phyloP scores from a whole-genome alignment of 2,329 filamentous ascomycete genomes.

The Alternaria consortialis region DNA sequence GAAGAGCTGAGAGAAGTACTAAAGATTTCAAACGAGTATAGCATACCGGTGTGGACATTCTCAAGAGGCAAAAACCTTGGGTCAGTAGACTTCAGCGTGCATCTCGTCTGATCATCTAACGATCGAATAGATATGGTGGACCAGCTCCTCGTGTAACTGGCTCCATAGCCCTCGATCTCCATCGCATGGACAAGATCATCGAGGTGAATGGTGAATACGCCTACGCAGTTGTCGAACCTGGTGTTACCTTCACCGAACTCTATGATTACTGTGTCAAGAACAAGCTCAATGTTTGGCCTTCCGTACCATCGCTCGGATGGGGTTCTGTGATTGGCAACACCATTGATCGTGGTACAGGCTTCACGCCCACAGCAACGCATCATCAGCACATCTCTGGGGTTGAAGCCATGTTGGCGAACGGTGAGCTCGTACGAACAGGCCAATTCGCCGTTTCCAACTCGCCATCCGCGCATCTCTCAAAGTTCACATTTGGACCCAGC shows the following conservation, averaged over 20 bases:
- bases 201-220: constrained; percentile 56
- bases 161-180: constrained; percentile 46
- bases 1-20: constrained; percentile 37
- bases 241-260: constrained; percentile 42
- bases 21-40: constrained; percentile 35
- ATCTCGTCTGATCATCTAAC: neutral
- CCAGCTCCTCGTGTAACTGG: constrained; percentile 50
- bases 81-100: constrained; percentile 26
- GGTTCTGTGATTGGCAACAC: constrained; percentile 51
- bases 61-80: constrained; percentile 48
- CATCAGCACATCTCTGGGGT: constrained; percentile 51
- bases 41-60: constrained; percentile 45
- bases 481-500: constrained; percentile 51
- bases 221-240: constrained; percentile 57
- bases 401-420: constrained; percentile 49
- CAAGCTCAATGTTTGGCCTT: constrained; percentile 47
- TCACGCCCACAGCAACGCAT: constrained; percentile 51
- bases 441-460: constrained; percentile 56
- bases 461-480: constrained; percentile 50
- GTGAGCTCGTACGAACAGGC: constrained; percentile 45
- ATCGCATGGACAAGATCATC: constrained; percentile 56
- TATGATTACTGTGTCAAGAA: constrained; percentile 44
- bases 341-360: constrained; percentile 55
- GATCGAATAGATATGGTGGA: constrained; percentile 36
- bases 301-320: constrained; percentile 46